Evolutionary conservation across 306 rosid genomes (phyloP), one percentile per base, ranked within the genome.

Genomic region (Prunus persica): DNA sequence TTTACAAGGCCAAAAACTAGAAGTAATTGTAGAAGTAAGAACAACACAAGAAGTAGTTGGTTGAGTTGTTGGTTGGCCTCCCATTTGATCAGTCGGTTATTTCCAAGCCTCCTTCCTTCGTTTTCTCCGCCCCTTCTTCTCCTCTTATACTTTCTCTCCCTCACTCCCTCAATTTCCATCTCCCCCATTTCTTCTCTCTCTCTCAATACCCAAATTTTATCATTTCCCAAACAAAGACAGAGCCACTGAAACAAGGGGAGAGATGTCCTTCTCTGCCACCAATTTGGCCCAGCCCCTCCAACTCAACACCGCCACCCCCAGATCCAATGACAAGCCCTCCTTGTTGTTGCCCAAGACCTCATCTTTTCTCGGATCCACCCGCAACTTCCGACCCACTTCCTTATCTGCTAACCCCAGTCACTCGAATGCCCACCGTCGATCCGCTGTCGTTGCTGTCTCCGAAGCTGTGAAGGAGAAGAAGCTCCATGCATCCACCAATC

Each of bases 311-410:
- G 18, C 85, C 66, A 27, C 82, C 4, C 57, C 85, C 88, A 92
- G 97, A 95, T 89, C 98, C 92, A 87, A 80, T 84, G 92, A 90
- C 65, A 74, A 47, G 60, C 88, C 88, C 74, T 25, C 73, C 47
- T 65, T 83, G 34, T 74, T 86, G 9, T 71, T 87, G 5, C 46
- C 70, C 67, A 58, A 67, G 76, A 12, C 76, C 72, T 67, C 88
- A 62, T 75, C 92, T 74, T 96, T 91, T 67, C 80, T 92, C 72
- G 97, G 97, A 89, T 91, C 98, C 78, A 70, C 84, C 22, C 85
- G 63, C 58, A 87, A 80, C 74, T 84, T 92, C 76, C 90, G 97
- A 24, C 50, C 75, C 82, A 72, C 61, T 75, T 61, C 88, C 80
- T 38, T 79, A 19, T 11, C 81, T 30, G 5, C 84, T n/a, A 78